These are phyloP conservation scores for Ehretia macrophylla DNA, from an alignment of 257 asterid species.

Conservation along the genomic window DNA sequence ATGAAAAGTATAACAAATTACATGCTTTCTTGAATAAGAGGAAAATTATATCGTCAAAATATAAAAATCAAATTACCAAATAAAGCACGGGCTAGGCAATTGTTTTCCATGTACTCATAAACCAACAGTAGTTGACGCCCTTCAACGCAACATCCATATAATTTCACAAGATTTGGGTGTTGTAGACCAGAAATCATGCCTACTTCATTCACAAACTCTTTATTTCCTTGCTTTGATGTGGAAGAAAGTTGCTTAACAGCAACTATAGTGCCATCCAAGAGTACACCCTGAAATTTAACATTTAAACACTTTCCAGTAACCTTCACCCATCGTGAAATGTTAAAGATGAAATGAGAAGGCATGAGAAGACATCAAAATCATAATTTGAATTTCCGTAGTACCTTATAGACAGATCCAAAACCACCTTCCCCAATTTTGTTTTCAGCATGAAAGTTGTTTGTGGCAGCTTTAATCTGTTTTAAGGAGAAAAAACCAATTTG, in stretches of 20 bases:
- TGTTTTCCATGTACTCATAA: conserved; percentile 69
- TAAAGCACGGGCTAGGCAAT: conserved; percentile 50
- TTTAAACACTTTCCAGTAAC: neutral
- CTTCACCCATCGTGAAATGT: neutral
- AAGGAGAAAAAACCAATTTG: conserved; percentile 44
- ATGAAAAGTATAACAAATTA: neutral
- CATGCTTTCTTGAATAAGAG: neutral
- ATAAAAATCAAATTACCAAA: conserved; percentile 34
- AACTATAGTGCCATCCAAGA: conserved; percentile 46
- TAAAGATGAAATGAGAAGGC: neutral
- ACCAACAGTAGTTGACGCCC: conserved; percentile 55
- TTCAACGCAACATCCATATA: conserved; percentile 70
- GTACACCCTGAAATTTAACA: conserved; percentile 39
- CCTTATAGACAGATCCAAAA: conserved; percentile 67
- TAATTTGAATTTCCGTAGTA: conserved; percentile 13
- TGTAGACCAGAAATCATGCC: conserved; percentile 62
- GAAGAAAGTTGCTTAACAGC: conserved; percentile 70
- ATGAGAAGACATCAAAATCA: neutral
- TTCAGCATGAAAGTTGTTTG: conserved; percentile 38
- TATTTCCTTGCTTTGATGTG: conserved; percentile 62
- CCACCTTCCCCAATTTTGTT: conserved; percentile 76
- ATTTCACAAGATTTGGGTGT: conserved; percentile 60
- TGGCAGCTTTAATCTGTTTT: conserved; percentile 63
- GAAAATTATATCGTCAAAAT: neutral
- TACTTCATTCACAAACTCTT: conserved; percentile 57